These are phyloP conservation scores for Sarocladium brachiariae DNA, from an alignment of 2,329 filamentous ascomycete genomes.

Conservation along the genomic window DNA sequence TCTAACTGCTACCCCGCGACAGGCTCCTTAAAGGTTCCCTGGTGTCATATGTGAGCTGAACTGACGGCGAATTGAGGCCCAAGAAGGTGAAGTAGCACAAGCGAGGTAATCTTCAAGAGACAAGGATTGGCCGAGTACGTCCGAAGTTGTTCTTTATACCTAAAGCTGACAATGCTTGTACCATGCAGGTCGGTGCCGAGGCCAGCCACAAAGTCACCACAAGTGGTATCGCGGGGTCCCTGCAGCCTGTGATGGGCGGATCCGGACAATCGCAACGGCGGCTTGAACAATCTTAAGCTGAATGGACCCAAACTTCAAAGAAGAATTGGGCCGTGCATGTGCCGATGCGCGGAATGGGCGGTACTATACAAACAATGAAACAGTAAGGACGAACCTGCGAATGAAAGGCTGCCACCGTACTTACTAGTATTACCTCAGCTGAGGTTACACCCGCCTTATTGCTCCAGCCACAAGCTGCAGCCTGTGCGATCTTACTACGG, in stretches of 20 bases:
- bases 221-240: background rate
- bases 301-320: background rate
- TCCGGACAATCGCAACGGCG: background rate
- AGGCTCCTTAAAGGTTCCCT: background rate
- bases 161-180: background rate
- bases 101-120: no score
- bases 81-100: background rate
- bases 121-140: no score
- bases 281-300: background rate
- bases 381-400: no score
- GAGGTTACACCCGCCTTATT: no score
- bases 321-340: background rate
- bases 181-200: background rate
- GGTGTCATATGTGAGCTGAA: background rate
- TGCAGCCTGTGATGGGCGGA: background rate
- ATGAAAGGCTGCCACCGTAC: no score
- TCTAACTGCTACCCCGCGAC: conserved; percentile 4
- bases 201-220: background rate
- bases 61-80: background rate
- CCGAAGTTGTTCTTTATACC: conserved; percentile 1
- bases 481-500: background rate
- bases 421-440: no score
- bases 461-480: no score
- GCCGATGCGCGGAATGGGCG: no score
- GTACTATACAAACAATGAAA: background rate